A percentile compares a stretch with the other conserved stretches of the same genome.
Conservation (phyloP, 176 grass and related monocot genomes). For the Saccharum officinarum region DNA sequence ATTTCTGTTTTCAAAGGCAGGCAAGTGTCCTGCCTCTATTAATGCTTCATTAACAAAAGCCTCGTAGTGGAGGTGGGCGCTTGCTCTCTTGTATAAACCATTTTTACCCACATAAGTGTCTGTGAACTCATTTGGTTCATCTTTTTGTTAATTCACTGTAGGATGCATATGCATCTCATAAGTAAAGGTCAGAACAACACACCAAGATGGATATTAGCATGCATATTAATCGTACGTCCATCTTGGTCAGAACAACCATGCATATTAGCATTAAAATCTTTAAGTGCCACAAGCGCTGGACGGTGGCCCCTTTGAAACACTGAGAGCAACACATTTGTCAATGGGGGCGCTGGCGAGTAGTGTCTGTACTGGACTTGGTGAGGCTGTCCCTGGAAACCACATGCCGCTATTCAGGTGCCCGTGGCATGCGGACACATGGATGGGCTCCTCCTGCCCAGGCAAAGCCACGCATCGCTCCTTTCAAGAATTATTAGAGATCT, state of each 20-base stretch:
- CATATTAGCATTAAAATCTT: not conserved
- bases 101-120: too few species aligned
- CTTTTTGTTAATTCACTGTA: too few species aligned
- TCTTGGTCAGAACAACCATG: too few species aligned
- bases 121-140: too few species aligned
- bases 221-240: not conserved
- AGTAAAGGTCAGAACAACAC: too few species aligned
- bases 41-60: too few species aligned
- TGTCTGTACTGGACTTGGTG: constrained; percentile 13
- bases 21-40: too few species aligned
- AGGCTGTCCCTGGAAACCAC: constrained; percentile 32
- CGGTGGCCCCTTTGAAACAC: constrained; percentile 17
- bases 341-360: constrained; percentile 23
- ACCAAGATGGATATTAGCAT: too few species aligned
- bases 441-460: constrained; percentile 51
- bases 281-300: not conserved
- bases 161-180: too few species aligned
- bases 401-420: constrained; percentile 43
- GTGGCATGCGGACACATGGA: constrained; percentile 51
- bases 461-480: constrained; percentile 53
- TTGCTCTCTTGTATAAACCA: too few species aligned
- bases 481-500: constrained; percentile 50
- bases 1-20: too few species aligned
- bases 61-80: too few species aligned
- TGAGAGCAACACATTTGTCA: constrained; percentile 29